A percentile compares a stretch with the other conserved stretches of the same genome.
Conservation (phyloP, 768 basidiomycete genomes). For the Suillus tomentosus region DNA sequence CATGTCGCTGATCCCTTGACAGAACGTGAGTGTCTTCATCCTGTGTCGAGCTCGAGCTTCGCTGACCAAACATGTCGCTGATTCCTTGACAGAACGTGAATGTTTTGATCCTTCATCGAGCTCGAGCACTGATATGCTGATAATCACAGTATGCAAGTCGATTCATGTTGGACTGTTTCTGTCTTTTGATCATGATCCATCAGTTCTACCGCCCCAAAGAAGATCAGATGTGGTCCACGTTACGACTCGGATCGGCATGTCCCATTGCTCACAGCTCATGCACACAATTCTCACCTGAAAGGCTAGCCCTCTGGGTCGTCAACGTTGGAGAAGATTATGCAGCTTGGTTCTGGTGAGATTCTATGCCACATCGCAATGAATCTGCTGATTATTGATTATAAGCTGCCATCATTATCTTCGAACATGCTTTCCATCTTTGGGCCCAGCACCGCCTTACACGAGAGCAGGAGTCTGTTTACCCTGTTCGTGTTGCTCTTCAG, state of each 20-base stretch:
- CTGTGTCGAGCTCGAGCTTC: too few species aligned
- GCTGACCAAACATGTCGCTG: too few species aligned
- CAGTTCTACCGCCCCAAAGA: not conserved
- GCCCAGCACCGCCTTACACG: not conserved
- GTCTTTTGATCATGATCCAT: not conserved
- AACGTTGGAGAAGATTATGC: not conserved
- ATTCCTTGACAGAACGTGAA: too few species aligned
- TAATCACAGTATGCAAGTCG: too few species aligned
- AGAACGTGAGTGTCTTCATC: too few species aligned
- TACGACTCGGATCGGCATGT: too few species aligned
- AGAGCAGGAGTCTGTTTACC: not conserved
- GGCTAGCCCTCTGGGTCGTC: not conserved
- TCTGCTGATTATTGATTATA: not conserved
- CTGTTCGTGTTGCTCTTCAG: not conserved
- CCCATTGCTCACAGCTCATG: too few species aligned
- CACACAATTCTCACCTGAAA: too few species aligned
- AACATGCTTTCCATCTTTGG: not conserved
- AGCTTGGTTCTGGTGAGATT: not conserved
- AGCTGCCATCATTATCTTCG: not conserved
- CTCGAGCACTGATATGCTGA: too few species aligned
- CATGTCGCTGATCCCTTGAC: too few species aligned
- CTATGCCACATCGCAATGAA: not conserved
- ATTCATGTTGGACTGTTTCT: too few species aligned
- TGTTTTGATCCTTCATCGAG: too few species aligned
- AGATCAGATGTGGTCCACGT: not conserved